Percentiles rank a stretch among this genome's conserved stretches.
These are phyloP conservation scores for Alloteropsis semialata DNA, from an alignment of 176 grass and related monocot species.

Conservation along the genomic window DNA sequence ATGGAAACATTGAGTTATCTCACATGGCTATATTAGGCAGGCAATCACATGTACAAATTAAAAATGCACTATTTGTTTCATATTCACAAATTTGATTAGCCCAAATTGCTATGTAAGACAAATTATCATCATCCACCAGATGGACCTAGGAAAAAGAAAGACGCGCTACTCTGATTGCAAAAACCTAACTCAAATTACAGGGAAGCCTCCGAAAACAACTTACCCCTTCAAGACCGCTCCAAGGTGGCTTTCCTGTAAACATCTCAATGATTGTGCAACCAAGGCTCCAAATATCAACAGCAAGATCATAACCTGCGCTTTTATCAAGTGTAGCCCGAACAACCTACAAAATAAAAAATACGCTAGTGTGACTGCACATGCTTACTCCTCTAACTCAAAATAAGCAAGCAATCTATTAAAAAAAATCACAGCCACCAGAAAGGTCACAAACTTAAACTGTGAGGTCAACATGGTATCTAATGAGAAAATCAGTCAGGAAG, in stretches of 20 bases:
- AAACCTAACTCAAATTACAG: slow-evolving; percentile 19
- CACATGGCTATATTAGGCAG: background rate
- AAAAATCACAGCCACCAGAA: background rate
- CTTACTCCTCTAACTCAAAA: slow-evolving; percentile 14
- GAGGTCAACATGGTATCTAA: background rate
- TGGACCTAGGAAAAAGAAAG: background rate
- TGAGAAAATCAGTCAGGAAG: background rate
- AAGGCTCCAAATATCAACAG: slow-evolving; percentile 89
- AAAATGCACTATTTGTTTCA: slow-evolving; percentile 13
- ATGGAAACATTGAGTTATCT: background rate
- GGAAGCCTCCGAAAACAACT: slow-evolving; percentile 31
- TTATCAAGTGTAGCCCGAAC: slow-evolving; percentile 77
- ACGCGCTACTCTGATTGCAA: background rate
- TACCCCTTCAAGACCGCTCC: slow-evolving; percentile 96
- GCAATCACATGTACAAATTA: background rate
- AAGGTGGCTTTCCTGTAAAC: slow-evolving; percentile 89
- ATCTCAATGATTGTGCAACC: slow-evolving; percentile 94
- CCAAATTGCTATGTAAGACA: background rate
- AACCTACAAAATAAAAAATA: slow-evolving; percentile 58
- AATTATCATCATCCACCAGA: slow-evolving; percentile 8
- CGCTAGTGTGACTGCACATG: slow-evolving; percentile 18
- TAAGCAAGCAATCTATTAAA: slow-evolving; percentile 4
- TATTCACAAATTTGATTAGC: slow-evolving; percentile 7
- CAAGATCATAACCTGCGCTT: slow-evolving; percentile 79
- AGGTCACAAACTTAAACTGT: background rate